These are phyloP conservation scores for Cornus kousa DNA, from an alignment of 148 eudicot species.

Conservation along the genomic window DNA sequence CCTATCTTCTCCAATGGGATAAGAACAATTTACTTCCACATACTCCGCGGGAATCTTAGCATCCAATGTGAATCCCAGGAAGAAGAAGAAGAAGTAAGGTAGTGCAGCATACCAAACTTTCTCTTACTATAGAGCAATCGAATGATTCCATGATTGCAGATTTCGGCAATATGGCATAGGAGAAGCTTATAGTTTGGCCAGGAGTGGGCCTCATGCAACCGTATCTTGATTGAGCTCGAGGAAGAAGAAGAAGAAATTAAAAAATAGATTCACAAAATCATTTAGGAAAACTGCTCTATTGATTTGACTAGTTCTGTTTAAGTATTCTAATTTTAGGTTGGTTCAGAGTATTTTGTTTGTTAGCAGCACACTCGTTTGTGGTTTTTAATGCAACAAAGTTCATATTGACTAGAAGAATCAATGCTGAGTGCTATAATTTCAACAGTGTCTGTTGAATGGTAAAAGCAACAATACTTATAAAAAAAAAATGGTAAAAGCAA, in stretches of 20 bases:
- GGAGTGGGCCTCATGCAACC: not conserved
- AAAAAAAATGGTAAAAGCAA: not conserved
- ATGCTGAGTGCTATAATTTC: not conserved
- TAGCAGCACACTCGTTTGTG: not conserved
- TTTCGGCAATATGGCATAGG: not conserved
- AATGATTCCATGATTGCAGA: not conserved
- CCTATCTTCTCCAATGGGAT: no score
- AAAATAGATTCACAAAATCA: not conserved
- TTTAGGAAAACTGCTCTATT: not conserved
- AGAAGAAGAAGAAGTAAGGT: not conserved
- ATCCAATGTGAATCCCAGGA: not conserved
- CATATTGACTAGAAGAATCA: not conserved
- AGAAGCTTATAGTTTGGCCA: not conserved
- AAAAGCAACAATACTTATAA: constrained; percentile 29
- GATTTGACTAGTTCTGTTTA: not conserved
- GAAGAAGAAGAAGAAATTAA: no score
- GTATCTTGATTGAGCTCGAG: not conserved
- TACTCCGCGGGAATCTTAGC: not conserved
- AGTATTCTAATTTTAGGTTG: not conserved
- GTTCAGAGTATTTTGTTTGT: not conserved
- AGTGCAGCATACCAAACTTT: not conserved
- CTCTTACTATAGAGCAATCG: not conserved
- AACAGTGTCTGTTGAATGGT: not conserved
- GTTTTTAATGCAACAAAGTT: not conserved
- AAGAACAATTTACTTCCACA: no score